Conservation (phyloP, 2,329 filamentous ascomycete species). For the Cercospora berteroae region DNA sequence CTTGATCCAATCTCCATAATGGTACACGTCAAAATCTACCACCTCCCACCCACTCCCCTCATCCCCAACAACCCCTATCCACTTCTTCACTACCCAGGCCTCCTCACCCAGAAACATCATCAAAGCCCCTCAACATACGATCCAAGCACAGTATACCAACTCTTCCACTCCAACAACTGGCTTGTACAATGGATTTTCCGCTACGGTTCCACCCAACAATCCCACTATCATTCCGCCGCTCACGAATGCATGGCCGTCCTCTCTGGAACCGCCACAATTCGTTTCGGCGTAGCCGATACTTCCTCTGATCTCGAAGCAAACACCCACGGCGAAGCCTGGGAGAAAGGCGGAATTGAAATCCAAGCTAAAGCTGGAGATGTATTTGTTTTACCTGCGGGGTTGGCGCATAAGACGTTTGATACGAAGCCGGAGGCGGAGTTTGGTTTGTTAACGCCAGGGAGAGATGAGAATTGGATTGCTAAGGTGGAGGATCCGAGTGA, state of each 20-base stretch:
- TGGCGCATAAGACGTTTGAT: conserved; percentile 55
- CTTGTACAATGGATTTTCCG: conserved; percentile 57
- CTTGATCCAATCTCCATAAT: conserved; percentile 2
- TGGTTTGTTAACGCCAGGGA: conserved; percentile 47
- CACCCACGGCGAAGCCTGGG: conserved; percentile 41
- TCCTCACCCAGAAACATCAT: conserved; percentile 35
- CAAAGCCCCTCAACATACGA: conserved; percentile 17
- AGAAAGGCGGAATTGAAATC: conserved; percentile 52
- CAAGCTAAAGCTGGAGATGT: conserved; percentile 55
- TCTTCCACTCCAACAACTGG: conserved; percentile 53
- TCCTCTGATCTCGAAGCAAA: conserved; percentile 41
- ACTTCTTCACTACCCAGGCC: conserved; percentile 53
- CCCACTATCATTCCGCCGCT: conserved; percentile 57
- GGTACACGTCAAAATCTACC: conserved; percentile 36
- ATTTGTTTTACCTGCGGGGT: conserved; percentile 58
- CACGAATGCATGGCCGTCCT: conserved; percentile 61
- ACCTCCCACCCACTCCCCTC: conserved; percentile 46
- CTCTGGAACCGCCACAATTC: conserved; percentile 53
- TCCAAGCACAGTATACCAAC: conserved; percentile 42
- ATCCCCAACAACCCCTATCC: conserved; percentile 55
- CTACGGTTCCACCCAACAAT: conserved; percentile 55
- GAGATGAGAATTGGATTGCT: conserved; percentile 29
- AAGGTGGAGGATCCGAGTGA: conserved; percentile 38
- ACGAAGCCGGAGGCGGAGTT: conserved; percentile 43
- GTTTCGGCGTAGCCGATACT: conserved; percentile 56